Conservation (phyloP, 2,329 filamentous ascomycete genomes). For the Pyricularia grisea region DNA sequence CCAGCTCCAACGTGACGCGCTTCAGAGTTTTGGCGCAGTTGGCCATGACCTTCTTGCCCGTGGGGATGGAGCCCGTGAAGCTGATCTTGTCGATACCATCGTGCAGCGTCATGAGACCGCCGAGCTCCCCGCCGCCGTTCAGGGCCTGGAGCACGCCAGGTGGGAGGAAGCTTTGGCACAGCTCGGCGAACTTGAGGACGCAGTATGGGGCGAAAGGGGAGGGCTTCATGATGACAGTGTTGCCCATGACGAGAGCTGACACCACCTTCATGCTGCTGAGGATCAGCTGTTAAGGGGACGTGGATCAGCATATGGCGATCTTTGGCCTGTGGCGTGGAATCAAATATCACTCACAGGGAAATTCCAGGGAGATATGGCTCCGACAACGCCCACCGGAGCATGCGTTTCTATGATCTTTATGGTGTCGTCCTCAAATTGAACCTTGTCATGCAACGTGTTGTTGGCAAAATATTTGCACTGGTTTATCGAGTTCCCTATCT, state of each 20-base stretch:
- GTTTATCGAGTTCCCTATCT: conserved; percentile 24
- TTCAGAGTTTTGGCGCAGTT: conserved; percentile 23
- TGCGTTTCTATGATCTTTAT: conserved; percentile 30
- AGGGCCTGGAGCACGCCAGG: conserved; percentile 47
- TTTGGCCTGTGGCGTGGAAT: background rate
- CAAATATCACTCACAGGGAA: conserved; percentile 24
- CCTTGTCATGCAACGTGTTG: conserved; percentile 31
- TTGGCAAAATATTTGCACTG: conserved; percentile 27
- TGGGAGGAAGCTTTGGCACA: conserved; percentile 38
- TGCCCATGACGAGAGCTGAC: conserved; percentile 41
- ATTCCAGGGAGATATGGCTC: conserved; percentile 53
- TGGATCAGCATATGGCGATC: background rate
- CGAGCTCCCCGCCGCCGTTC: conserved; percentile 43
- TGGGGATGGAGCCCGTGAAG: conserved; percentile 47
- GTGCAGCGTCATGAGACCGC: conserved; percentile 44
- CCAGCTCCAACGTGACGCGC: conserved; percentile 32
- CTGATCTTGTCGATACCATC: conserved; percentile 44
- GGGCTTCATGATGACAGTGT: conserved; percentile 46
- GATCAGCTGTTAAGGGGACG: background rate
- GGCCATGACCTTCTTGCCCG: conserved; percentile 27
- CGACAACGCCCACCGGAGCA: conserved; percentile 37
- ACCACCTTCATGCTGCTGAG: conserved; percentile 21
- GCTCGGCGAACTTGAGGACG: conserved; percentile 40
- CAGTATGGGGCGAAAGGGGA: conserved; percentile 47
- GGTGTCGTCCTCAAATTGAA: conserved; percentile 35